These are phyloP conservation scores for Pholiota conissans DNA, from an alignment of 768 basidiomycete species.

Conservation along the genomic window DNA sequence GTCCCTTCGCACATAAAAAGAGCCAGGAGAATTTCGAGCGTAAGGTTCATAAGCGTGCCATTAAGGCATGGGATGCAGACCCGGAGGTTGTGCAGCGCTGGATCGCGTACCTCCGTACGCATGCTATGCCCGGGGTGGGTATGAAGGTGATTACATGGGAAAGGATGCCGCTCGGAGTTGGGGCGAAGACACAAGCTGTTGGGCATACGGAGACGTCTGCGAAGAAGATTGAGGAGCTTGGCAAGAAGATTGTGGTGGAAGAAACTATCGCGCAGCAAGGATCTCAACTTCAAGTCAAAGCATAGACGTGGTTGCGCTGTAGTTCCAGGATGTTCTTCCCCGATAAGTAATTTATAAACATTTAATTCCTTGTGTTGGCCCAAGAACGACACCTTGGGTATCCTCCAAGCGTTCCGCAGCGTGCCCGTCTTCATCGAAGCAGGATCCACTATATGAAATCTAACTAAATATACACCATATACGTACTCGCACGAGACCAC, in stretches of 20 bases:
- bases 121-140: conserved; percentile 85
- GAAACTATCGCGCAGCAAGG: conserved; percentile 9
- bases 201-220: conserved; percentile 7
- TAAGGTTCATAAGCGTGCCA: conserved; percentile 75
- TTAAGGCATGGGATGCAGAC: conserved; percentile 92
- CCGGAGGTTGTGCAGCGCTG: conserved; percentile 75
- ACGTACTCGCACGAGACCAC: neutral
- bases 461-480: too few species aligned
- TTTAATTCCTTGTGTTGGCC: neutral
- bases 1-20: conserved; percentile 93
- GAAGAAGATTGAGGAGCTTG: conserved; percentile 26
- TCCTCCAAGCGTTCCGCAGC: too few species aligned
- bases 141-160: conserved; percentile 83
- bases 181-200: neutral
- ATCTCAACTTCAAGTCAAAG: neutral
- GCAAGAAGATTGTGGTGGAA: conserved; percentile 30
- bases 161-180: conserved; percentile 53
- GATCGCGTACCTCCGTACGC: conserved; percentile 73
- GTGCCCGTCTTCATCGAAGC: too few species aligned
- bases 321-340: neutral
- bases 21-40: conserved; percentile 94
- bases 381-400: too few species aligned
- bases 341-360: neutral
- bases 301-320: neutral
- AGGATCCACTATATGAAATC: too few species aligned